phyloP scores from a whole-genome alignment of 202 grass and related monocot genomes.

The Panicum hallii region DNA sequence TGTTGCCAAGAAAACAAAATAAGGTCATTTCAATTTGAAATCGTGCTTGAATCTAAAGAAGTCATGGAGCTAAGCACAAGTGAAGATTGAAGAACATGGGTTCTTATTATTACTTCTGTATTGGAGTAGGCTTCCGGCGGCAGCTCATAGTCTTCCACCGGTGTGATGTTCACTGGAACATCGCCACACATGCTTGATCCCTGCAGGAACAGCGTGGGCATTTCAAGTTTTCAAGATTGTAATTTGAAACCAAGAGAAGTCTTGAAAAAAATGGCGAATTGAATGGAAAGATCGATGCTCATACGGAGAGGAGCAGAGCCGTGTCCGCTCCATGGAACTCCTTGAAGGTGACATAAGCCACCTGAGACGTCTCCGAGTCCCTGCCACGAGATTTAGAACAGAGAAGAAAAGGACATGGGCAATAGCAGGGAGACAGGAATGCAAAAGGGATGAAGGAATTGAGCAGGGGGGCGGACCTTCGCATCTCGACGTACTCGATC shows the following conservation, averaged over 20 bases:
- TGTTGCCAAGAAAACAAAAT: not conserved
- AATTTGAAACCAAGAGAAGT: not conserved
- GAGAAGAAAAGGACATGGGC: not conserved
- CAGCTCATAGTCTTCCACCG: slow-evolving; percentile 54
- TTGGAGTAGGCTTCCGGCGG: slow-evolving; percentile 57
- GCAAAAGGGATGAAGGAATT: not conserved
- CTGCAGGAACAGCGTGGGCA: slow-evolving; percentile 7
- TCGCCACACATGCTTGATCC: slow-evolving; percentile 60
- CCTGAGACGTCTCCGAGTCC: slow-evolving; percentile 54
- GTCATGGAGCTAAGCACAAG: not conserved
- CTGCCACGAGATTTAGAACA: not conserved
- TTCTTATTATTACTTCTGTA: not conserved
- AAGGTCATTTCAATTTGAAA: not conserved
- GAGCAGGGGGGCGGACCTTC: slow-evolving; percentile 5
- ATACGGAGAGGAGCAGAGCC: slow-evolving; percentile 56
- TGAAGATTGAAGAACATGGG: not conserved
- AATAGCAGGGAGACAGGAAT: not conserved
- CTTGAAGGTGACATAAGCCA: slow-evolving; percentile 60
- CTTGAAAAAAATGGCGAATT: not conserved
- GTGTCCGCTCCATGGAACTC: slow-evolving; percentile 60
- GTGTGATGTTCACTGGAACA: slow-evolving; percentile 50
- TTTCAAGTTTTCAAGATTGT: not conserved
- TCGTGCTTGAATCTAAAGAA: not conserved
- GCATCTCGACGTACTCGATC: slow-evolving; percentile 56
- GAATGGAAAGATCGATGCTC: not conserved